phyloP scores from a whole-genome alignment of 371 early-diverging fungal genomes.

The Chytridiales sp. region DNA sequence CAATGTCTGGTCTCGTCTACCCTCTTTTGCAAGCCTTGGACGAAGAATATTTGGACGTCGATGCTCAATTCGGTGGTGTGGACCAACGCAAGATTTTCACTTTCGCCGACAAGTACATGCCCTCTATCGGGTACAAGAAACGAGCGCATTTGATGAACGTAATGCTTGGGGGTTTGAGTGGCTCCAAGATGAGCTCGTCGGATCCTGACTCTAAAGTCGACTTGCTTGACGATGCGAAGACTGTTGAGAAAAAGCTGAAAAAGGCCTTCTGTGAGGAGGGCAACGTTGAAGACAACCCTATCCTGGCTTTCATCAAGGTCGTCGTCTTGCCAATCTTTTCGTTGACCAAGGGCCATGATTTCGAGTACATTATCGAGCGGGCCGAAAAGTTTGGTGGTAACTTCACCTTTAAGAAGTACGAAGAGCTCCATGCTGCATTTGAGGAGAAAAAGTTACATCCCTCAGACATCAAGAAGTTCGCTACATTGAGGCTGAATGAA shows the following conservation, averaged over 20 bases:
- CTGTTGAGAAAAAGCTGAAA: constrained; percentile 90
- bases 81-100: constrained; percentile 99
- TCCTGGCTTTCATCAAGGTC: constrained; percentile 84
- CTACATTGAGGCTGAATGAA: constrained; percentile 79
- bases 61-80: constrained; percentile 99
- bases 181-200: constrained; percentile 98
- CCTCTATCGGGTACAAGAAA: constrained; percentile 96
- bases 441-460: constrained; percentile 89
- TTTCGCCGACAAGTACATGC: constrained; percentile 96
- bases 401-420: constrained; percentile 66
- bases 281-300: constrained; percentile 92
- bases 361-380: constrained; percentile 70
- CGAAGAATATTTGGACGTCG: constrained; percentile 97
- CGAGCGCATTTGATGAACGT: constrained; percentile 99
- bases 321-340: constrained; percentile 83
- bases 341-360: constrained; percentile 53
- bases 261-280: constrained; percentile 99
- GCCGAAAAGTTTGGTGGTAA: constrained; percentile 90
- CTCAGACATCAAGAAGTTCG: constrained; percentile 94
- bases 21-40: constrained; percentile 99
- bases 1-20: constrained; percentile 93
- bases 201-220: constrained; percentile 99
- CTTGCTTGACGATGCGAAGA: constrained; percentile 84
- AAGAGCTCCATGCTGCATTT: constrained; percentile 86
- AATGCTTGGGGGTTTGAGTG: constrained; percentile 99